A percentile compares a stretch with the other conserved stretches of the same genome.
phyloP scores from a whole-genome alignment of 169 alveolate species.

The Cryptosporidium muris region DNA sequence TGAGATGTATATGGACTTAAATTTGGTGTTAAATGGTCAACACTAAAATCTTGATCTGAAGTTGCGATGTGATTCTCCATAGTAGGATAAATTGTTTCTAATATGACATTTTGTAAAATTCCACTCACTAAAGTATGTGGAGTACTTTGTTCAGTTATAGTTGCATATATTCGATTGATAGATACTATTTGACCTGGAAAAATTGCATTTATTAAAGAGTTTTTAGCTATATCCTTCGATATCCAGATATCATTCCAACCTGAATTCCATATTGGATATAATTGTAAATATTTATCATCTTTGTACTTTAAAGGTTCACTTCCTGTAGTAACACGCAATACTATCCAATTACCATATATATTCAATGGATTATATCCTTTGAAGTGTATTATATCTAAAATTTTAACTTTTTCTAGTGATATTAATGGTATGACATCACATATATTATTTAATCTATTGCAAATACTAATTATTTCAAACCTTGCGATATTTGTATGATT shows the following conservation, averaged over 20 bases:
- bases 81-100: no score
- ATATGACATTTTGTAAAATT: no score
- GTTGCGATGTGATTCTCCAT: no score
- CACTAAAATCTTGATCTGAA: no score
- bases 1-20: no score
- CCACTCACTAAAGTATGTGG: neutral
- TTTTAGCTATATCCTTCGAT: constrained; percentile 26
- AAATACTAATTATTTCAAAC: neutral
- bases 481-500: neutral
- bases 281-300: neutral
- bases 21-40: no score
- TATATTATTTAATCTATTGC: no score
- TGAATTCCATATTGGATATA: constrained; percentile 44
- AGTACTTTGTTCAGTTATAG: neutral
- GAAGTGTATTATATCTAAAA: constrained; percentile 39
- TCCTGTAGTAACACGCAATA: constrained; percentile 16
- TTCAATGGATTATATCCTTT: constrained; percentile 43
- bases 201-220: constrained; percentile 43
- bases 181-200: constrained; percentile 61
- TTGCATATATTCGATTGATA: constrained; percentile 15
- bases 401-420: constrained; percentile 24
- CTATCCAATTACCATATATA: constrained; percentile 37
- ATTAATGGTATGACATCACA: neutral
- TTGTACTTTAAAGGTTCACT: neutral
- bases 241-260: constrained; percentile 69